Base-by-base conservation (phyloP, 2,329 filamentous ascomycete species). In the Pezicula neosporulosa region DNA sequence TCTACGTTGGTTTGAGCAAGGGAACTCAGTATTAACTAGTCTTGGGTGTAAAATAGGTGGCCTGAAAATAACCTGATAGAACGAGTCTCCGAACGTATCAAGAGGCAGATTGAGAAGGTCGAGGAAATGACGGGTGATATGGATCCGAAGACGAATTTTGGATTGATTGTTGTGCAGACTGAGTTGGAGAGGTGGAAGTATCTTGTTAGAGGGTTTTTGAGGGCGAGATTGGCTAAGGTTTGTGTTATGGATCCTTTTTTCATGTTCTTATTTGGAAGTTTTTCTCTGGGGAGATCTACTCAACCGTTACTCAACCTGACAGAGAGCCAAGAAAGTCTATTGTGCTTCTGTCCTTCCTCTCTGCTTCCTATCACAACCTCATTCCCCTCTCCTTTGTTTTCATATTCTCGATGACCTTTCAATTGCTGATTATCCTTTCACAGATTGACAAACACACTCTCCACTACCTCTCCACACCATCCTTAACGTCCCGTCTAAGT, bases 101-200 rank as follows among this genome's bases (percentile, higher is more conserved):
- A 84, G 60, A 71, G 72, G 44, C 86, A 89, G 74, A 88, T 89
- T 63, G 80, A 85, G 68, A 80, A 77, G 60, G 82, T 90, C 56
- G 86, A 89, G 72, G 81, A 86, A 53, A 81, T 92, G 78, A 93
- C 88, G 12, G 88, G 87, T 56, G 85, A 89, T 65, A 87, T 92
- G 83, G 91, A 96, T 64, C 88, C 92, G 44, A 91, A 89, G 69
- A 86, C 89, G 57, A 97, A 96, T 68, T 96, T 99, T 68, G 84
- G 85, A 55, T 85, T 97, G 64, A 96, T 97, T 45, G 87, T 99
- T 56, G 85, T 97, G 49, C 94, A 99, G 75, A 97, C 95, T 6
- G 94, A 99, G 72, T 81, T 99, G 49, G 92, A 97, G 68, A 80
- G 94, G 43, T 95, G 89, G 72, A 96, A 96, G 72, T 99, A 91